Percentiles rank a stretch among this genome's conserved stretches.
These are phyloP conservation scores for Phytopythium delawarense DNA, from an alignment of 352 stramenopile species.

Conservation along the genomic window DNA sequence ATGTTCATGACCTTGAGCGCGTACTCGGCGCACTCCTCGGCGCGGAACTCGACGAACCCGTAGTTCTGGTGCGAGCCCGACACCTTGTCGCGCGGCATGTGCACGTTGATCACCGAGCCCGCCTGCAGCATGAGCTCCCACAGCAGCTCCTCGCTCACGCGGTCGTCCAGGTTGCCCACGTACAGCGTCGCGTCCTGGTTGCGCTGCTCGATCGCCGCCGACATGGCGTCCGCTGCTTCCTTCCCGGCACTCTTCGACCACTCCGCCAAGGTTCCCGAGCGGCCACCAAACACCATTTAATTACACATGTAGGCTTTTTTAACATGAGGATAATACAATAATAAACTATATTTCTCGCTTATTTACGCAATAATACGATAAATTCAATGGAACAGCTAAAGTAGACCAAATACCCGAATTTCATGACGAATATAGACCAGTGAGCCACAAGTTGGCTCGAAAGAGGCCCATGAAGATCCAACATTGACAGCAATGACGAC, in stretches of 20 bases:
- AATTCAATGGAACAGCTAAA: too few relatives aligned
- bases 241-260: too few relatives aligned
- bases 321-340: too few relatives aligned
- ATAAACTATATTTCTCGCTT: too few relatives aligned
- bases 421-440: too few relatives aligned
- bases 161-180: slow-evolving; percentile 96
- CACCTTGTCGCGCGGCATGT: slow-evolving; percentile 99
- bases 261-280: too few relatives aligned
- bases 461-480: too few relatives aligned
- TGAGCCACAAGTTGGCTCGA: too few relatives aligned
- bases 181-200: slow-evolving; percentile 98
- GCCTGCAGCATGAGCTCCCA: slow-evolving; percentile 96
- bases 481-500: slow-evolving; percentile 1
- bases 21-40: slow-evolving; percentile 97
- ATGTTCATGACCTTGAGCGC: slow-evolving; percentile 99
- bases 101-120: slow-evolving; percentile 95
- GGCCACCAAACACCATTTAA: too few relatives aligned
- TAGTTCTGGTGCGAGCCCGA: slow-evolving; percentile 95
- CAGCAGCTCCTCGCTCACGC: slow-evolving; percentile 95
- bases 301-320: too few relatives aligned
- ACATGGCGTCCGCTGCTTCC: slow-evolving; percentile 29
- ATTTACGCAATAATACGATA: too few relatives aligned
- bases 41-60: slow-evolving; percentile 99
- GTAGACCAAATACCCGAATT: too few relatives aligned
- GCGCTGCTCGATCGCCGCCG: slow-evolving; percentile 82